Evolutionary conservation across 1,139 yeast species (phyloP), one percentile per base, ranked within the genome.

Genomic region (Debaryomyces nepalensis): DNA sequence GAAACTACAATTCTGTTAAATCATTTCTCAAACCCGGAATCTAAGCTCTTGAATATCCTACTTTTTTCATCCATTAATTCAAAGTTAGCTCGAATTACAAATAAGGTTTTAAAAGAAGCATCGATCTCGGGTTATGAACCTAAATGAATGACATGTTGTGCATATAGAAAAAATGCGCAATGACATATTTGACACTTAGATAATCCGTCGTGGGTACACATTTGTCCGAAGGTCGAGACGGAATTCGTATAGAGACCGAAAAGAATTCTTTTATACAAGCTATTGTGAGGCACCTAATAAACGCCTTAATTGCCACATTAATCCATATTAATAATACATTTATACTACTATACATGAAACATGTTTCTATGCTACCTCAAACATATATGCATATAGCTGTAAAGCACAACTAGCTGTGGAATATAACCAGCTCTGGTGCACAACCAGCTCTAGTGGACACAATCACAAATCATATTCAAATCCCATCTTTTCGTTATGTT

Each of bases 401-500:
- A 16, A 27, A 14, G 15, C 10, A 29, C 12, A 26, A 26, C 12
- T 26, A 7, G 12, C 29, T 11, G 16, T n/a, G n/a, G n/a, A n/a
- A n/a, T 24, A 24, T 14, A 24, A 14, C 10, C 5, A 14, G 10
- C 12, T 24, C 5, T 24, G 14, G 27, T 24, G 12, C 10, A 21
- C 24, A 7, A 21, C 10, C 9, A 10, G 24, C 24, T 7, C 10
- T 21, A 7, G 9, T 33, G 27, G 11, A 24, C 29, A 11, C 30
- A 11, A 11, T 40, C 41, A 20, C 33, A 19, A n/a, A 76, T 61
- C 57, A 59, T 63, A 30, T 70, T 68, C 43, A 81, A 66, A 50
- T 70, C 77, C 68, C 79, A 70, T 42, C 91, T 65, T 43, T 70
- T 64, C 14, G 75, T 73, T 31, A 77, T 67, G 50, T 82, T 76